Base-by-base conservation (phyloP, 345 rosid species). In the Atalantia buxifolia region DNA sequence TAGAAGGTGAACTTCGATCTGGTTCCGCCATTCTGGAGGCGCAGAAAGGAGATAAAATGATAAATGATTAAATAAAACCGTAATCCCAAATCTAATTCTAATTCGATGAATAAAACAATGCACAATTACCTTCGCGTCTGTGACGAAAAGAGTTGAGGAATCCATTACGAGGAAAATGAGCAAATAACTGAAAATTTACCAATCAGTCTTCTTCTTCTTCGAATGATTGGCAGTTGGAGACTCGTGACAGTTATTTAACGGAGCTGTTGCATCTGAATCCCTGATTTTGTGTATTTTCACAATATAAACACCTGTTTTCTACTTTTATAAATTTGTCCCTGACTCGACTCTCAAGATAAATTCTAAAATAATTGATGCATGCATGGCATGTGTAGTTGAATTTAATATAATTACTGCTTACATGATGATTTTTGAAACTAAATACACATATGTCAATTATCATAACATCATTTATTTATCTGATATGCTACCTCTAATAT, bases 11-110 rank as follows among this genome's bases (percentile, higher is more conserved):
- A 80, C 60, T 82, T 71, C 81, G 83, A 72, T 85, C 90, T 31
- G 86, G 93, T 42, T 85, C 90, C 55, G 85, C 87, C 93, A 90
- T 91, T 53, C 78, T 79, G 22, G 57, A 42, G 36, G 4, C 35
- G 36, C 28, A 30, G 65, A 74, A 36, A 36, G 9, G 24, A 13
- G 64, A 48, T 16, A 40, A 35, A 71, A 53, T 4, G 69, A 12
- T n/a, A 2, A 76, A 45, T 35, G 45, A 65, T 27, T 25, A 71
- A 60, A 82, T 86, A 81, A 82, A 76, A 78, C 9, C 18, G 48
- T 53, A 79, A 24, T 24, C n/a, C 67, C 1, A n/a, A 24, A 18
- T 48, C 36, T 42, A 63, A 63, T 0, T 67, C 25, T 5, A 19
- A 57, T 30, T 65, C 50, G 69, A 82, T 67, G 81, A 81, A 75